Conservation (phyloP, 352 stramenopile genomes). For the Pythium brachiatum region DNA sequence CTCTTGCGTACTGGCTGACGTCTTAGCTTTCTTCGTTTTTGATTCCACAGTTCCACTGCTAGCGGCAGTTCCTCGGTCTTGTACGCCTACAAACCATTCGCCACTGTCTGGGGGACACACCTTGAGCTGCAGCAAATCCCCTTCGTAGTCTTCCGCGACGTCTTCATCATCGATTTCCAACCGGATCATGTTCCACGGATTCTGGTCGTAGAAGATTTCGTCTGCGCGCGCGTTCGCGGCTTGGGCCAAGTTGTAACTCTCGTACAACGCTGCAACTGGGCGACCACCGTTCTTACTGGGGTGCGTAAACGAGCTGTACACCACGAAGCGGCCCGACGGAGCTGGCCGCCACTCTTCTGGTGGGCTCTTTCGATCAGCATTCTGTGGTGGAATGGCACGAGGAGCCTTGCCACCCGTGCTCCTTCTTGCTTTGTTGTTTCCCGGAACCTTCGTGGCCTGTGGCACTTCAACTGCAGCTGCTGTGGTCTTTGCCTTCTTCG, state of each 20-base stretch:
- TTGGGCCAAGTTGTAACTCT: background rate
- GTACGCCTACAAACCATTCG: background rate
- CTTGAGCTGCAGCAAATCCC: background rate
- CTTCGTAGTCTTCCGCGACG: background rate
- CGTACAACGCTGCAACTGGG: background rate
- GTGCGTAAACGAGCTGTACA: background rate
- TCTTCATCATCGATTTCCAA: constrained; percentile 2
- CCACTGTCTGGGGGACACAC: background rate
- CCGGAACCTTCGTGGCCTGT: too few relatives aligned
- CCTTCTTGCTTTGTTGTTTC: background rate
- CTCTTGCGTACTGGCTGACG: background rate
- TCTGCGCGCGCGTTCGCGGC: background rate
- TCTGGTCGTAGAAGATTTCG: background rate
- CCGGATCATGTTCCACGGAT: background rate
- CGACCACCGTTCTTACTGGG: too few relatives aligned
- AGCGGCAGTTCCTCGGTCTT: background rate
- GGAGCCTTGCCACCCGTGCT: background rate
- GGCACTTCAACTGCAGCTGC: background rate
- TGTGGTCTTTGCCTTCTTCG: background rate
- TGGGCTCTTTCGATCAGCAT: constrained; percentile 4
- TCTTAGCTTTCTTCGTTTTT: background rate
- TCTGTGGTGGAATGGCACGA: background rate
- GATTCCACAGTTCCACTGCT: too few relatives aligned
- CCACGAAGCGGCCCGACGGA: background rate
- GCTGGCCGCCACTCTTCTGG: background rate